Base-by-base conservation (phyloP, 106 monocot genomes). In the Allium sativum region DNA sequence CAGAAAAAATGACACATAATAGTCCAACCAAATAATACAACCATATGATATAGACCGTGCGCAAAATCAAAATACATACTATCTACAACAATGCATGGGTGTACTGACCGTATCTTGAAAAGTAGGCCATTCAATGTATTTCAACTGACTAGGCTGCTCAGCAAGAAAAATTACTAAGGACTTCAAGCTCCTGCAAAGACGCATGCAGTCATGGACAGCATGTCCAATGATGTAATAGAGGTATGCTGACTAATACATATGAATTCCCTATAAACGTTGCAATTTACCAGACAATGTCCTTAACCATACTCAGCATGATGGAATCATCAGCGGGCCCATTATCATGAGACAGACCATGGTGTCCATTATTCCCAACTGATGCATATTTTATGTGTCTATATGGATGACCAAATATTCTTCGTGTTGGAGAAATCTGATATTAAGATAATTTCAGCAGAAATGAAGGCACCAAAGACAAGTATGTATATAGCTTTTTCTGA, bases 111-210 rank as follows among this genome's bases (percentile, higher is more conserved):
- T 95, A 74, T 61, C 74, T 61, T 84, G 81, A 56, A 95, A 82
- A 14, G 76, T 63, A 42, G 95, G 95, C 95, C 95, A 95, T 31
- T 95, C 95, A 48, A 95, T 81, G 68, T 81, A 72, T 72, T 90
- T 90, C 75, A 95, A 56, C 50, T 95, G 95, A 74, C 84, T 87
- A 10, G 95, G 90, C 71, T 95, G 95, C 67, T 86, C 87, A 42
- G 73, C 72, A 52, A 95, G 71, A 77, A 95, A 95, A 3, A 60
- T 43, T 20, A 65, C 73, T 42, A 90, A 73, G 16, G 67, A 71
- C 73, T 61, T 87, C 20, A 87, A 59, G 57, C 72, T 60, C 86
- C 95, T 95, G 65, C 21, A 66, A 13, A 47, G 44, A 21, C 7
- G 53, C 5, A 31, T 31, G 31, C 4, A 31, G 31, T 31, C 31